phyloP scores from a whole-genome alignment of 768 basidiomycete genomes.

The Trametes cinnabarina region DNA sequence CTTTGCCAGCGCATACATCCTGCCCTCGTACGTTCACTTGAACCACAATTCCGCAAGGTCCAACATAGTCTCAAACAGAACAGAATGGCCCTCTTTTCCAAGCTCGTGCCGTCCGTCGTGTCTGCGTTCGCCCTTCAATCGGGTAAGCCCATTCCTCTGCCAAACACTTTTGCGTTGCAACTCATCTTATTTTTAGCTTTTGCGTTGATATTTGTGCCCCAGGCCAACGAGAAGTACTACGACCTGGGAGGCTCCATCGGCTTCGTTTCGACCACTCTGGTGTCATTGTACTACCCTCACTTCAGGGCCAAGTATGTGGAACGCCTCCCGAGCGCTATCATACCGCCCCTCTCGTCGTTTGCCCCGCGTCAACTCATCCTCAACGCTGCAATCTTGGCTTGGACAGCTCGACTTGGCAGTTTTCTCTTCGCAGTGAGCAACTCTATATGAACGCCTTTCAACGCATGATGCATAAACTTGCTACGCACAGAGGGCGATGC shows the following conservation, averaged over 20 bases:
- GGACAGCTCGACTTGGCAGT: conserved; percentile 60
- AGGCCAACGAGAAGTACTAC: conserved; percentile 61
- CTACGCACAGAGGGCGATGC: conserved; percentile 39
- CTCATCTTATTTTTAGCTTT: conserved; percentile 35
- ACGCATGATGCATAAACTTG: background rate
- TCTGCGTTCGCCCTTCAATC: conserved; percentile 54
- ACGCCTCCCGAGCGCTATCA: conserved; percentile 31
- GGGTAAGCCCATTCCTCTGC: conserved; percentile 29
- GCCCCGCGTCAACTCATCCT: conserved; percentile 61
- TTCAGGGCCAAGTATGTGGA: conserved; percentile 50
- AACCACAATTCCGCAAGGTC: too few species aligned
- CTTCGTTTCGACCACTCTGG: conserved; percentile 57
- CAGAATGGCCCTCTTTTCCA: conserved; percentile 49
- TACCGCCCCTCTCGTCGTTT: conserved; percentile 47
- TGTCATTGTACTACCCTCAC: conserved; percentile 63
- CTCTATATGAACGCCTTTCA: background rate
- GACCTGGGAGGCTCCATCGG: conserved; percentile 66
- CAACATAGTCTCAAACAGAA: too few species aligned
- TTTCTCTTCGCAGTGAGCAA: conserved; percentile 53
- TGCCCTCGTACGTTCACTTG: too few species aligned
- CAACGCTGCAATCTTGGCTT: conserved; percentile 54
- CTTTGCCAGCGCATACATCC: background rate
- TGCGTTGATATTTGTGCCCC: conserved; percentile 63
- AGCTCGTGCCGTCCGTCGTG: conserved; percentile 46
- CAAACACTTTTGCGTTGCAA: too few species aligned